Percentiles rank a stretch among this genome's conserved stretches.
These are phyloP conservation scores for Colletotrichum zoysiae DNA, from an alignment of 2,329 filamentous ascomycete species.

Conservation along the genomic window DNA sequence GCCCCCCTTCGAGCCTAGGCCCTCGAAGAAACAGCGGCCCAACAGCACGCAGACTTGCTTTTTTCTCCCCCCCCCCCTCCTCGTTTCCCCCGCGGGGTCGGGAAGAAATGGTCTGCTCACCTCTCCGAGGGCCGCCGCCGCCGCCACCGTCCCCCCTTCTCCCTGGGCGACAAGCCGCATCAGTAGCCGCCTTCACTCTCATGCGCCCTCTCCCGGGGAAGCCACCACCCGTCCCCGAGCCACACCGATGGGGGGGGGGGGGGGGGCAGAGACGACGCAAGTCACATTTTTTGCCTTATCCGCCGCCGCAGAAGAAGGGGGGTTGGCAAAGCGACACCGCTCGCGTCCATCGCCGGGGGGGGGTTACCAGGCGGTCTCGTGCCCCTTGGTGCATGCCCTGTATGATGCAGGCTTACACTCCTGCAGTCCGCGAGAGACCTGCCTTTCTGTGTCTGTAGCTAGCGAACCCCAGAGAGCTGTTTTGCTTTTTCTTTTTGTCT, in stretches of 20 bases:
- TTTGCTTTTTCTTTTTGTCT: neutral
- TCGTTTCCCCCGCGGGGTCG: neutral
- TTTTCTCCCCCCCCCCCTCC: neutral
- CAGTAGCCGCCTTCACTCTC: neutral
- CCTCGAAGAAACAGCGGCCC: neutral
- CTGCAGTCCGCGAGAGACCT: slow-evolving; percentile 1
- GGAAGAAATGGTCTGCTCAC: neutral
- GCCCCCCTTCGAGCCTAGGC: neutral
- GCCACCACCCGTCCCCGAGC: neutral
- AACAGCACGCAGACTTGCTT: no score
- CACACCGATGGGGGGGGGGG: neutral
- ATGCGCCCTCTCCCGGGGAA: neutral
- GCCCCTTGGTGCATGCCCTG: slow-evolving; percentile 17
- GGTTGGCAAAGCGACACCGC: no score
- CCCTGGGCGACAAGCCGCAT: neutral
- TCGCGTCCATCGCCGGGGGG: neutral
- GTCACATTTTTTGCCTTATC: neutral
- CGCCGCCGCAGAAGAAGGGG: neutral
- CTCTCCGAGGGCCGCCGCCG: neutral
- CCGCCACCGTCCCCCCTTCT: neutral
- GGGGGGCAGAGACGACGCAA: no score
- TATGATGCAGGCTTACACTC: slow-evolving; percentile 29
- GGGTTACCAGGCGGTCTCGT: slow-evolving; percentile 17
- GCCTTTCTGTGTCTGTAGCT: neutral
- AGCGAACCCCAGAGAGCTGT: no score